Conservation (phyloP, 306 rosid species). For the Quercus cerris region DNA sequence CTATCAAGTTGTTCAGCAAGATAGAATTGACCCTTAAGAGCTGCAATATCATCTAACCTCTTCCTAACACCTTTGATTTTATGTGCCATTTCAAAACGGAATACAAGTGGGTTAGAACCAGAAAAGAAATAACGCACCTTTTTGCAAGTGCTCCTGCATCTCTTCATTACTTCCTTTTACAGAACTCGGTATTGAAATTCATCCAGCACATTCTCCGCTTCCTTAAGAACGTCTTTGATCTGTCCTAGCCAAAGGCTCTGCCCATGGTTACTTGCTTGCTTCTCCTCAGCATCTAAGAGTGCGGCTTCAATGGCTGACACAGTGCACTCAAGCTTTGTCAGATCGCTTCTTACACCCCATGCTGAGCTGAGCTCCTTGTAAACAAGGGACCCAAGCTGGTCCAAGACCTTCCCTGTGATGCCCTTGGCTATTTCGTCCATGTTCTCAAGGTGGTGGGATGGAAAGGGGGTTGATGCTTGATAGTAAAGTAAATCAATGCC, state of each 20-base stretch:
- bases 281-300: constrained; percentile 6
- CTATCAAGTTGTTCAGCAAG: too few species aligned
- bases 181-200: constrained; percentile 20
- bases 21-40: background rate
- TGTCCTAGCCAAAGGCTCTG: background rate
- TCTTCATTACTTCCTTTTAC: constrained; percentile 1
- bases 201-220: constrained; percentile 25
- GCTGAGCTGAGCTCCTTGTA: too few species aligned
- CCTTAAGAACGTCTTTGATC: constrained; percentile 9
- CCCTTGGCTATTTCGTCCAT: constrained; percentile 18
- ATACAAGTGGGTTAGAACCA: background rate
- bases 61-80: constrained; percentile 9
- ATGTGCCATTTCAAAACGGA: background rate
- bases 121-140: constrained; percentile 26
- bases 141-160: background rate
- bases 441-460: background rate
- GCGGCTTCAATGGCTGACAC: too few species aligned
- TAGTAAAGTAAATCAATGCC: too few species aligned
- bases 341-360: too few species aligned
- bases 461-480: too few species aligned
- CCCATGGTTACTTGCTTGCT: background rate
- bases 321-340: too few species aligned
- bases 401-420: background rate
- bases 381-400: constrained; percentile 8
- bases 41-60: constrained; percentile 12